Base-by-base conservation (phyloP, 2,329 filamentous ascomycete genomes). In the Saccharata proteae region DNA sequence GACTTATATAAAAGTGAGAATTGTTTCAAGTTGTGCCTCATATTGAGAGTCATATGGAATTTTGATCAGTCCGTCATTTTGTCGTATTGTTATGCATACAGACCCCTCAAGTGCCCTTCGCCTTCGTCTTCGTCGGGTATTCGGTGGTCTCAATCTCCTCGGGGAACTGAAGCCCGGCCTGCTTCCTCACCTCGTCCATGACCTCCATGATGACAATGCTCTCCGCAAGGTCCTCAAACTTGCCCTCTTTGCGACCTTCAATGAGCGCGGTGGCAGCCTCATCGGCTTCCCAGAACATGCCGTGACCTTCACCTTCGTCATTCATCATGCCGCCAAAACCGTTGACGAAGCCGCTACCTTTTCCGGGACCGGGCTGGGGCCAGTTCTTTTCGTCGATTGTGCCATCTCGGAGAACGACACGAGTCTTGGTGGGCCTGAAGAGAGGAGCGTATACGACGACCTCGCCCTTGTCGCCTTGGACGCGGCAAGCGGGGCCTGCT, bases 281-380 rank as follows among this genome's bases (percentile, higher is more conserved):
- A 51, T 86, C 81, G 1, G 82, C 82, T 54, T 86, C 80, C 78
- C 78, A 88, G 59, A 83, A 90, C 81, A 92, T 90, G 29, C 83
- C 84, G 41, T 83, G 77, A 8, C 82, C 83, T 43, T 64, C 57
- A 10, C 64, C 68, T 16, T 73, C 71, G 36, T 69, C 59, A 18
- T 62, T 51, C 32, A 43, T 47, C 16, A 39, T 39, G 23, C 47
- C 54, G 11, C 55, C 58, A 34, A 65, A 66, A 17, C 62, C 62
- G 35, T 65, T 66, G 43, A 53, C 50, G 57, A 59, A 66, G 5
- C 55, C 58, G 29, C 53, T 59, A 15, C 58, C 59, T 41, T 57
- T 53, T n/a, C 60, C 61, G 6, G 62, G 62, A 4, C 61, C 61
- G 2, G 62, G 62, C 30, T 58, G 56, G 9, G 49, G 45, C 44